Evolutionary conservation across 208 protist genomes (phyloP).

Genomic region (Acanthamoeba sp.): DNA sequence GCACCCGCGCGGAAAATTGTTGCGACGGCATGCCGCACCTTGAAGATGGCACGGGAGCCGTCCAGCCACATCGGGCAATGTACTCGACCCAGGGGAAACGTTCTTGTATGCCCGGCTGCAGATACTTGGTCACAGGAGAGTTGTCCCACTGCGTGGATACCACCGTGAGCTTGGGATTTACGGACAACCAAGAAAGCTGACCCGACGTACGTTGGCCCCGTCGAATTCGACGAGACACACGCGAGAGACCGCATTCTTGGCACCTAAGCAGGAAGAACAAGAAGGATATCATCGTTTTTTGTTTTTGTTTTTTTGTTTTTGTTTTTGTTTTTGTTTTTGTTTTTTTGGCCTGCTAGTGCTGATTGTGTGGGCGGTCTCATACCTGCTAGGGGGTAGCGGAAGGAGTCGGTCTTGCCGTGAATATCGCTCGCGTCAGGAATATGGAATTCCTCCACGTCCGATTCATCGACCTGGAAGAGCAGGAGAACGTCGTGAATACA

Average conservation of each 20-base stretch:
- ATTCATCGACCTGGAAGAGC: conserved; percentile 83
- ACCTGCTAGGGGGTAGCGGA: conserved; percentile 44
- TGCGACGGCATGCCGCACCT: background rate
- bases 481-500: no score
- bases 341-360: background rate
- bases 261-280: background rate
- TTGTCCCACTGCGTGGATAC: background rate
- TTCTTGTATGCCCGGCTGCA: background rate
- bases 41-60: conserved; percentile 6
- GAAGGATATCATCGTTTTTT: no score
- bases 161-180: background rate
- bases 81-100: conserved; percentile 80
- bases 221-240: conserved; percentile 42
- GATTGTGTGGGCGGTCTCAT: background rate
- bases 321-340: no score
- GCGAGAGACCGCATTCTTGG: conserved; percentile 59
- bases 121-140: conserved; percentile 36
- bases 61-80: conserved; percentile 74
- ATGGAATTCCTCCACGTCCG: conserved; percentile 56
- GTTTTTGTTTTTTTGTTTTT: no score
- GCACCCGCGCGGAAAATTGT: background rate
- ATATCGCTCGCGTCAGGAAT: conserved; percentile 61
- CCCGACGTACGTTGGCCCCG: background rate
- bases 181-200: background rate
- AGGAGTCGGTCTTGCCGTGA: conserved; percentile 27